phyloP scores from a whole-genome alignment of 2,329 filamentous ascomycete species.

The Pleoardoris graminearum region DNA sequence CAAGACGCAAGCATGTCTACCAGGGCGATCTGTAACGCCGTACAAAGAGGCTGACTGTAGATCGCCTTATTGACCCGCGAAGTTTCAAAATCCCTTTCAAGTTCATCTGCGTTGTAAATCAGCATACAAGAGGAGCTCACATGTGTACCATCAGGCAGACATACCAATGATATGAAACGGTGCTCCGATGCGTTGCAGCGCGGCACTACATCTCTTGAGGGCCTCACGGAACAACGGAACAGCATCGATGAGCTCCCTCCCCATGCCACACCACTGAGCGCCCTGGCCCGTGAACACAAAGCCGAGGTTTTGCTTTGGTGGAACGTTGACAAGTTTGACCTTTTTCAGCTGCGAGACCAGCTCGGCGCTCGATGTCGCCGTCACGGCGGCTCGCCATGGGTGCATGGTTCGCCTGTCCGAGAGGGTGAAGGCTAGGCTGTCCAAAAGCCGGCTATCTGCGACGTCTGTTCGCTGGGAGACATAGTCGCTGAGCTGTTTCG shows the following conservation, averaged over 20 bases:
- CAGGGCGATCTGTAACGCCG: slow-evolving; percentile 23
- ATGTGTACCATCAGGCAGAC: no score
- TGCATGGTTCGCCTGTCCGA: not conserved
- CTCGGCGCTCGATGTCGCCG: not conserved
- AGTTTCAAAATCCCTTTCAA: not conserved
- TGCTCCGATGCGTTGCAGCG: no score
- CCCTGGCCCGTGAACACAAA: slow-evolving; percentile 26
- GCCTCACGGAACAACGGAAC: slow-evolving; percentile 1
- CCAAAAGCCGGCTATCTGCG: not conserved
- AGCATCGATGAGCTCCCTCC: slow-evolving; percentile 7
- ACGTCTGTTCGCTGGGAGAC: not conserved
- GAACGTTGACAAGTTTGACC: no score
- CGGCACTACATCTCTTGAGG: not conserved
- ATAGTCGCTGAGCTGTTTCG: not conserved
- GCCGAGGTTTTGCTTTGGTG: no score
- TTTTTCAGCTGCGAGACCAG: not conserved
- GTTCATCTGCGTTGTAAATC: not conserved
- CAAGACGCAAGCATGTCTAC: slow-evolving; percentile 16
- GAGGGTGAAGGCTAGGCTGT: not conserved
- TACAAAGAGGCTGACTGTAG: slow-evolving; percentile 19
- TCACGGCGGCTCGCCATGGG: not conserved
- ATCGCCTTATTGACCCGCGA: not conserved
- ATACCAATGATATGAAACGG: no score
- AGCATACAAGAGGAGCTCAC: not conserved
- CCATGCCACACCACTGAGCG: slow-evolving; percentile 19